Conservation (phyloP, 2,329 filamentous ascomycete species). For the Pestalotiopsis sp. region DNA sequence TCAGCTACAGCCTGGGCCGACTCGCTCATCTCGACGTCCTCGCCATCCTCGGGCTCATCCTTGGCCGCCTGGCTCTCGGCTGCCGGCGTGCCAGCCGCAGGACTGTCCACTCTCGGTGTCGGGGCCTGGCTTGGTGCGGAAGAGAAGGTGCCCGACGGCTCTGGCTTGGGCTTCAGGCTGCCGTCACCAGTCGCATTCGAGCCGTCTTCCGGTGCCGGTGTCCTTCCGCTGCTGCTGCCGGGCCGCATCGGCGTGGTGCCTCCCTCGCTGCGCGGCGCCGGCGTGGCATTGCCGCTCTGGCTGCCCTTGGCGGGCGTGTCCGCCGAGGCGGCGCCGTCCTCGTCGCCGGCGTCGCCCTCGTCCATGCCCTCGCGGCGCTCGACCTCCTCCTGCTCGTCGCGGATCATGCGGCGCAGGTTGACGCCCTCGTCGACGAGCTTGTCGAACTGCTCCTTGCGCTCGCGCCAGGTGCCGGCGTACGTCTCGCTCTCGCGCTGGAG, state of each 20-base stretch:
- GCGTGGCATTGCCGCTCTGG: slow-evolving; percentile 53
- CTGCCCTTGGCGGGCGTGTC: slow-evolving; percentile 49
- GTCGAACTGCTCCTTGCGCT: slow-evolving; percentile 83
- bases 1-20: slow-evolving; percentile 35
- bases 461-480: slow-evolving; percentile 81
- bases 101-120: slow-evolving; percentile 29
- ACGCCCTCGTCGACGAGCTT: slow-evolving; percentile 90
- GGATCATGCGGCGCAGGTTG: slow-evolving; percentile 80
- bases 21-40: slow-evolving; percentile 36
- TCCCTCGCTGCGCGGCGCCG: slow-evolving; percentile 29
- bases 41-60: slow-evolving; percentile 37
- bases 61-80: slow-evolving; percentile 15
- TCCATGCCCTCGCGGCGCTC: slow-evolving; percentile 84
- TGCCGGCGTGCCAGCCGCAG: slow-evolving; percentile 17
- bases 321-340: slow-evolving; percentile 36
- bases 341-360: slow-evolving; percentile 54
- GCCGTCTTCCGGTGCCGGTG: slow-evolving; percentile 33
- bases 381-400: slow-evolving; percentile 94
- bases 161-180: slow-evolving; percentile 35
- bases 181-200: slow-evolving; percentile 26
- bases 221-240: slow-evolving; percentile 39
- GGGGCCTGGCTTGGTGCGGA: slow-evolving; percentile 39
- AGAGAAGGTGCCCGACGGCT: slow-evolving; percentile 35
- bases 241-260: slow-evolving; percentile 40
- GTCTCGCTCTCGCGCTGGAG: slow-evolving; percentile 81